Evolutionary conservation across 2,329 filamentous ascomycete genomes (phyloP), one percentile per base, ranked within the genome.

Genomic region (Thyridium curvatum): DNA sequence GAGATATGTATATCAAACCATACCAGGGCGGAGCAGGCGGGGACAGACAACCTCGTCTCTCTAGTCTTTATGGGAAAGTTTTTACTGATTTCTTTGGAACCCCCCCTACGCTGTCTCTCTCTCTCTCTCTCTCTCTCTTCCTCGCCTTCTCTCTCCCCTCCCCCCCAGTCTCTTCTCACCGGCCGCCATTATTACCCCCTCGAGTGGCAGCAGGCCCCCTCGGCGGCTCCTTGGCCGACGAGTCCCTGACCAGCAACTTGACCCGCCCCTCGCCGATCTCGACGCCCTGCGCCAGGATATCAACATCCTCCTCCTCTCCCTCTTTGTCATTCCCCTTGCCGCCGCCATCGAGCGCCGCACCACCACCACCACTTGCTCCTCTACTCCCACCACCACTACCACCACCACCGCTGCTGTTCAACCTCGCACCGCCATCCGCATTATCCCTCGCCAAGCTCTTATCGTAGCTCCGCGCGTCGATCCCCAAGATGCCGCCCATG

Each of bases 401-500:
- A 21, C 29, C 15, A 17, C 30, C 18, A 34, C 15, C 18, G 29
- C 29, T 12, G 28, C 13, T 26, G 14, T 32, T 37, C 6, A 12
- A 13, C 12, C n/a, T 16, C 16, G 4, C 32, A 8, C 17, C 33
- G 12, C 28, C 32, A 8, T 17, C 26, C 28, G 32, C 9, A 9
- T 26, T 29, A 37, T 79, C 72, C 42, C 71, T 66, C 7, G 64
- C 55, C 39, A 82, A 59, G 14, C 72, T 71, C 62, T 74, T 80
- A 59, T 84, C 80, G 68, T 75, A 84, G 55, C 78, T 83, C 46
- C 77, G 67, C 29, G 79, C 77, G 54, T 84, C 79, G 43, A 84
- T 77, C 8, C 80, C 80, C 42, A 84, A 58, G 42, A 84, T 84
- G 32, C 93, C 91, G 42, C 89, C 90, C 65, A 83, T 81, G 56